phyloP scores from a whole-genome alignment of 768 basidiomycete species.

The Cystofilobasidium bisporidii region DNA sequence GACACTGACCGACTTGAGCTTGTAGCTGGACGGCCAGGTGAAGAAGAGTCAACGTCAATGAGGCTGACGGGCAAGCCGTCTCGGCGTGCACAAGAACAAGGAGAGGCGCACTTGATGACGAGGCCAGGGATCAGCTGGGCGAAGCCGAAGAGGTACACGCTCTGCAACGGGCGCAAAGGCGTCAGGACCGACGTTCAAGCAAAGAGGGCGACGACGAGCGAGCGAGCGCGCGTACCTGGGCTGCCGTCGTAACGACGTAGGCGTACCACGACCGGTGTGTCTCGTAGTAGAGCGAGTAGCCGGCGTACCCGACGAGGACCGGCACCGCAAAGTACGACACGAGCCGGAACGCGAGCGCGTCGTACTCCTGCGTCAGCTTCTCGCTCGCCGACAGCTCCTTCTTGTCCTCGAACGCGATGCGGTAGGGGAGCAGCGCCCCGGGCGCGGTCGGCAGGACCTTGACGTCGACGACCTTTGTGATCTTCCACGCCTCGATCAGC shows the following conservation, averaged over 20 bases:
- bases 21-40: slow-evolving; percentile 47
- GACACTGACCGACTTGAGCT: slow-evolving; percentile 67
- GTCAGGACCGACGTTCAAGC: not conserved
- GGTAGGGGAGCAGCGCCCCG: slow-evolving; percentile 66
- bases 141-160: slow-evolving; percentile 70
- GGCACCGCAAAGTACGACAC: slow-evolving; percentile 86
- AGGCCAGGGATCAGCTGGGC: slow-evolving; percentile 63
- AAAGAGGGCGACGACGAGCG: too few species aligned
- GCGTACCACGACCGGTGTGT: slow-evolving; percentile 93
- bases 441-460: slow-evolving; percentile 52
- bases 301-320: slow-evolving; percentile 43
- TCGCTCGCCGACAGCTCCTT: slow-evolving; percentile 94
- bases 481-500: slow-evolving; percentile 78
- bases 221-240: slow-evolving; percentile 36
- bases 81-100: too few species aligned
- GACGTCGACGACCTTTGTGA: slow-evolving; percentile 65
- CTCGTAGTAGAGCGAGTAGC: slow-evolving; percentile 37
- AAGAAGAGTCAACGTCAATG: too few species aligned
- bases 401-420: slow-evolving; percentile 77
- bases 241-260: slow-evolving; percentile 84
- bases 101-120: slow-evolving; percentile 59
- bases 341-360: slow-evolving; percentile 45
- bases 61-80: too few species aligned
- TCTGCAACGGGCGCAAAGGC: slow-evolving; percentile 20
- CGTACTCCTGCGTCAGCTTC: slow-evolving; percentile 92